phyloP scores from a whole-genome alignment of 1,139 yeast genomes.

The Candida neerlandica region DNA sequence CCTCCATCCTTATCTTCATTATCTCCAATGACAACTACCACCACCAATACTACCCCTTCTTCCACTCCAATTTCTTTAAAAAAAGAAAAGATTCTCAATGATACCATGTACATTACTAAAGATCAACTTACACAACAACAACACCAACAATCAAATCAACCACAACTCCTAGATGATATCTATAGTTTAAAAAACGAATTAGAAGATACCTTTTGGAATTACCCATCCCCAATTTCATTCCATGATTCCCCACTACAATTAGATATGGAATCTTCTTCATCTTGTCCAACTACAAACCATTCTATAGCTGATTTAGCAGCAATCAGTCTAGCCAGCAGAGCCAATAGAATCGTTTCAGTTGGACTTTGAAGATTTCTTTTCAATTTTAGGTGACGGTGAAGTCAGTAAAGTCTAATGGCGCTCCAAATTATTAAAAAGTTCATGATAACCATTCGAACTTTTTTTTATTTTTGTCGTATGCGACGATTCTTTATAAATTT shows the following conservation, averaged over 20 bases:
- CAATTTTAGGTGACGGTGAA: conserved; percentile 8
- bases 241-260: conserved; percentile 19
- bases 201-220: conserved; percentile 31
- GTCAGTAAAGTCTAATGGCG: conserved; percentile 7
- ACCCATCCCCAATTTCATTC: conserved; percentile 49
- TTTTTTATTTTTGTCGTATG: conserved; percentile 5
- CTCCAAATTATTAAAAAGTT: conserved; percentile 7
- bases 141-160: conserved; percentile 7
- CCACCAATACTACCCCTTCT: conserved; percentile 6
- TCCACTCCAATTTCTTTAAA: conserved; percentile 10
- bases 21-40: conserved; percentile 1
- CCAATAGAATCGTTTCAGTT: conserved; percentile 9
- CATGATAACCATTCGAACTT: conserved; percentile 1
- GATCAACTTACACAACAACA: neutral
- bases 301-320: conserved; percentile 10
- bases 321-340: conserved; percentile 10
- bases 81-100: conserved; percentile 5
- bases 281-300: conserved; percentile 5
- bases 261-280: conserved; percentile 5
- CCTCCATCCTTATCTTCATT: conserved; percentile 4
- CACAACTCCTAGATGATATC: conserved; percentile 5
- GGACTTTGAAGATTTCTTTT: conserved; percentile 9
- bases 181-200: conserved; percentile 12
- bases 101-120: conserved; percentile 3
- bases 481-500: conserved; percentile 7